These are phyloP conservation scores for Metschnikowia borealis DNA, from an alignment of 805 yeast species.

Conservation along the genomic window DNA sequence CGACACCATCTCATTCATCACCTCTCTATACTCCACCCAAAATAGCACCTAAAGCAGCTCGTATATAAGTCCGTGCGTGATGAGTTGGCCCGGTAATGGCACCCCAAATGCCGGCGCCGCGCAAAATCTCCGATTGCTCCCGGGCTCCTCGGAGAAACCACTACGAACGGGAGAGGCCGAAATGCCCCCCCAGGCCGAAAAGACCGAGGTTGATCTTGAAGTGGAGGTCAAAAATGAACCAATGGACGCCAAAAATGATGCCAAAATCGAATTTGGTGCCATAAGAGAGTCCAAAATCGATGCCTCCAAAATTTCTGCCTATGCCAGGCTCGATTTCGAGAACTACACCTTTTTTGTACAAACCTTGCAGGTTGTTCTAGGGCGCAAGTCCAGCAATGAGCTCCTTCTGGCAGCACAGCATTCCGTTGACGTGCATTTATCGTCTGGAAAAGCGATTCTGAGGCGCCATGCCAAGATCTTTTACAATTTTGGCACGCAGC, in stretches of 20 bases:
- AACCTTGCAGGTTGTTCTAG: constrained; percentile 88
- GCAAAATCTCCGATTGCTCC: background rate
- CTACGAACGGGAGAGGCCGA: background rate
- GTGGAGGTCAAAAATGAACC: too few species aligned
- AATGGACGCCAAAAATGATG: too few species aligned
- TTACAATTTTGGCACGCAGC: constrained; percentile 92
- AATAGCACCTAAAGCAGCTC: too few species aligned
- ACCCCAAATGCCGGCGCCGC: background rate
- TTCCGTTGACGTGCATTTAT: constrained; percentile 87
- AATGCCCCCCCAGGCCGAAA: too few species aligned
- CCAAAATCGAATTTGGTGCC: background rate
- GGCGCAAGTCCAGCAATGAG: constrained; percentile 64
- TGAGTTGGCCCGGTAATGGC: constrained; percentile 15
- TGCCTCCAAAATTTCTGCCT: constrained; percentile 44
- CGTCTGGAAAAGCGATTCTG: constrained; percentile 88
- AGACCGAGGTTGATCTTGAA: too few species aligned
- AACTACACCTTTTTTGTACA: constrained; percentile 93
- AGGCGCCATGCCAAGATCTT: constrained; percentile 93
- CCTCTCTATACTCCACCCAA: background rate
- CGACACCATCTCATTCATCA: background rate
- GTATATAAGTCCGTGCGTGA: background rate
- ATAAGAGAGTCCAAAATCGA: background rate
- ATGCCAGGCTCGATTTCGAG: constrained; percentile 84
- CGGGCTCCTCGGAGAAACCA: background rate
- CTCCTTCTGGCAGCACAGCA: constrained; percentile 61